phyloP scores from a whole-genome alignment of 352 stramenopile genomes.

The Halophytophthora batemanensis region DNA sequence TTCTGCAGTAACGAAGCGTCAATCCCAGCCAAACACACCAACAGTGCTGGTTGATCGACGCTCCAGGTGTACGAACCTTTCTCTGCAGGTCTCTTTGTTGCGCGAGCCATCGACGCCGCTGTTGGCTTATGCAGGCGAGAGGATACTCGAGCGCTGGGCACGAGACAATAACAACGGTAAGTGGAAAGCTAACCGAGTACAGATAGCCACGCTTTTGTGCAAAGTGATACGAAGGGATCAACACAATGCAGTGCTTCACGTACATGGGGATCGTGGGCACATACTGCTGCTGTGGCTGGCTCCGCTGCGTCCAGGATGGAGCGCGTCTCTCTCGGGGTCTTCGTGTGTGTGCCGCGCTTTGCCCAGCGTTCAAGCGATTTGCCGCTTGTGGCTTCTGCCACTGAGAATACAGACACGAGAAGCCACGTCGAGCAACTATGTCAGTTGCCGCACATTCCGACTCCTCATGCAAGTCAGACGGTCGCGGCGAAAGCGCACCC shows the following conservation, averaged over 20 bases:
- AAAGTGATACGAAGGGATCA: neutral
- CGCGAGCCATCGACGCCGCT: neutral
- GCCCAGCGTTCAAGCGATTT: conserved; percentile 1
- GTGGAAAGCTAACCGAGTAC: neutral
- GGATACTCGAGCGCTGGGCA: conserved; percentile 14
- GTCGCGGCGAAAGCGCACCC: neutral
- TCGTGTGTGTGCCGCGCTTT: neutral
- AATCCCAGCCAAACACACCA: neutral
- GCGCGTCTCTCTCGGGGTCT: conserved; percentile 7
- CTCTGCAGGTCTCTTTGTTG: conserved; percentile 7
- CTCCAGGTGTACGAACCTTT: conserved; percentile 7
- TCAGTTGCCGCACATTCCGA: no score
- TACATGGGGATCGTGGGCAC: conserved; percentile 13
- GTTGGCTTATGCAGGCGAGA: no score
- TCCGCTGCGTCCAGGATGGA: conserved; percentile 17
- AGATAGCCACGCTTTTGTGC: neutral
- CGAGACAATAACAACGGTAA: neutral
- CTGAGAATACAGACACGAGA: neutral
- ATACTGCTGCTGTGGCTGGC: conserved; percentile 5
- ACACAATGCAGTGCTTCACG: neutral
- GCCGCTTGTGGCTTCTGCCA: conserved; percentile 12
- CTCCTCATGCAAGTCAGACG: neutral
- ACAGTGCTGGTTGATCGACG: neutral
- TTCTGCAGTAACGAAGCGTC: conserved; percentile 2
- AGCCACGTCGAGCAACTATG: neutral